Evolutionary conservation across 2,329 filamentous ascomycete genomes (phyloP), one percentile per base, ranked within the genome.

Genomic region (Drechslerella coelobrocha): DNA sequence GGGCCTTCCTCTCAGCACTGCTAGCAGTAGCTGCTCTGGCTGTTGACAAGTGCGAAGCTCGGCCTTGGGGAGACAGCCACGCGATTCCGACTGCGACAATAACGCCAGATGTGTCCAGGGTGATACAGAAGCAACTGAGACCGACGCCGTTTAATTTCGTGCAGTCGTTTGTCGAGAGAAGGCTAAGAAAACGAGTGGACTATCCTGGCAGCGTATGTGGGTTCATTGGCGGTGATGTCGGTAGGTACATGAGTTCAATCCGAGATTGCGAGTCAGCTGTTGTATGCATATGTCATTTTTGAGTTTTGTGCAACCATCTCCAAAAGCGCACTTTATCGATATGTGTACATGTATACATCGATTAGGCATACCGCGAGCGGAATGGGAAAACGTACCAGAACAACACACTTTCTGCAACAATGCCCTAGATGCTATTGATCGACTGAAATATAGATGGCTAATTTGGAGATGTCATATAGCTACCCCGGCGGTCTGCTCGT

Each of bases 131-230:
- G 26, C 19, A 60, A 41, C 27, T 63, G n/a, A 52, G n/a, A 39
- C 66, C 66, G 39, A 71, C 66, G 60, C 53, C 66, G 29, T 71
- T 71, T 41, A 63, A 71, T 55, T 63, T 71, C 43, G 39, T 63
- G 6, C 66, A 71, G 31, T 53, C 29, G 2, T 63, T 71, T 51
- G 66, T 71, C 17, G 66, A 71, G n/a, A 57, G 48, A n/a, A 52
- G 66, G n/a, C 34, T 71, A 29, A 63, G 59, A 48, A 71, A 60
- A 31, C 54, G 66, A 37, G 59, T 48, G 12, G 59, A 63, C 7
- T 71, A 63, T 34, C 66, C 66, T 1, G 53, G 61, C n/a, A 71
- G 54, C 27, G 66, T 71, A 7, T 71, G 66, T 34, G 66, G 66
- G 3, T 71, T 71, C 14, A 60, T 71, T 43, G 66, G 66, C 9